Evolutionary conservation across 1,139 yeast species (phyloP), one percentile per base, ranked within the genome.

Genomic region (Suhomyces bokatorum): DNA sequence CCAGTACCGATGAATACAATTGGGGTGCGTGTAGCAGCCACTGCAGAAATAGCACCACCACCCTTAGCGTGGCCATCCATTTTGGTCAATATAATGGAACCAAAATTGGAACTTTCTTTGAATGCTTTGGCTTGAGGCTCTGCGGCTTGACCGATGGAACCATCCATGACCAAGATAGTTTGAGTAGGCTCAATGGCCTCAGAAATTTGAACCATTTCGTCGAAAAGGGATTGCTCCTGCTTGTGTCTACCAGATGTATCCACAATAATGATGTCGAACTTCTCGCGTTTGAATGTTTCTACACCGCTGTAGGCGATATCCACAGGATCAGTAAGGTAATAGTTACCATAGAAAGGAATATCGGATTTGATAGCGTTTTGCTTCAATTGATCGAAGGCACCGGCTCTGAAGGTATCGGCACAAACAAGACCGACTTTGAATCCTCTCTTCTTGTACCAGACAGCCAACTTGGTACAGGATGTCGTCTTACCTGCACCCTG

Each of bases 61-160:
- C 99, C 99, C 68, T 87, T 93, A 33, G 99, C 99, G 62, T 93
- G 98, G 39, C 99, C 99, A 66, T 93, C 99, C 96, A 93, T 85
- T 66, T 93, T 93, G 26, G 99, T 93, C 62, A 93, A 77, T 50
- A 93, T 87, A 53, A 93, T 93, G 22, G 98, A 91, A 59, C 99
- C 99, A 60, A 93, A 93, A 60, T 93, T 83, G 4, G 97, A 77
- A 35, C 93, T 81, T 45, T 90, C 97, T 66, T 93, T 93, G 71
- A 93, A 93, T 1, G 99, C 99, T 58, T 78, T 79, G 7, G 97
- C 90, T 69, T 93, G 99, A 7, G 87, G 78, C 69, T 93, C 97
- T 1, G 99, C 99, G 6, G 98, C 97, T 69, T 93, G 99, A 62
- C 99, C 99, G 52, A 93, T 93, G 4, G 97, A 83, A 1, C 98